Evolutionary conservation across 495 filamentous ascomycete genomes (phyloP).

Genomic region (Filosporella fistucella): DNA sequence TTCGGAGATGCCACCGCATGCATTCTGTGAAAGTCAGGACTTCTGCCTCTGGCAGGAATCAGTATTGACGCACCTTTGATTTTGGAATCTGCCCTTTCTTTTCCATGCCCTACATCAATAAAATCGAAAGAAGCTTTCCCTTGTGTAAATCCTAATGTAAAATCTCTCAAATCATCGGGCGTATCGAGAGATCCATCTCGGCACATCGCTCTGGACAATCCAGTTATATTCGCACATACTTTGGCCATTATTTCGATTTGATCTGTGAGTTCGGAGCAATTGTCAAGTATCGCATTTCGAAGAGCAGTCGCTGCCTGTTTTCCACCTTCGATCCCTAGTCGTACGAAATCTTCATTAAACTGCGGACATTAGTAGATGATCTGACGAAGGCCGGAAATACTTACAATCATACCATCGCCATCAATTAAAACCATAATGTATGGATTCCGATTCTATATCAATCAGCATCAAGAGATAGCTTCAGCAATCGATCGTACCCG

Average conservation of each 20-base stretch:
- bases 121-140: conserved; percentile 67
- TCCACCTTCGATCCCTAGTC: conserved; percentile 64
- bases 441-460: conserved; percentile 61
- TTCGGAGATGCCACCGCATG: conserved; percentile 53
- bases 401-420: conserved; percentile 68
- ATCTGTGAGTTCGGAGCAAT: conserved; percentile 39
- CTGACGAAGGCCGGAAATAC: conserved; percentile 16
- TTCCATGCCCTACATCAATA: conserved; percentile 66
- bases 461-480: conserved; percentile 2
- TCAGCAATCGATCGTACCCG: conserved; percentile 28
- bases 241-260: conserved; percentile 61
- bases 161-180: conserved; percentile 54
- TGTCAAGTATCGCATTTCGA: conserved; percentile 45
- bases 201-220: conserved; percentile 56
- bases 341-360: conserved; percentile 64
- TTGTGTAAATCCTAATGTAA: conserved; percentile 73
- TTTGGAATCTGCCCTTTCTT: conserved; percentile 69
- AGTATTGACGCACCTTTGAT: conserved; percentile 57
- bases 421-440: conserved; percentile 75
- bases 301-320: conserved; percentile 64
- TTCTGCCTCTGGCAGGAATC: neutral
- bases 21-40: conserved; percentile 43
- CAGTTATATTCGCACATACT: conserved; percentile 65
- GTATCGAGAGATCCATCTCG: conserved; percentile 51
- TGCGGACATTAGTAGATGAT: conserved; percentile 19